Conservation (phyloP, 2,329 filamentous ascomycete genomes). For the Botrytis sinoallii region DNA sequence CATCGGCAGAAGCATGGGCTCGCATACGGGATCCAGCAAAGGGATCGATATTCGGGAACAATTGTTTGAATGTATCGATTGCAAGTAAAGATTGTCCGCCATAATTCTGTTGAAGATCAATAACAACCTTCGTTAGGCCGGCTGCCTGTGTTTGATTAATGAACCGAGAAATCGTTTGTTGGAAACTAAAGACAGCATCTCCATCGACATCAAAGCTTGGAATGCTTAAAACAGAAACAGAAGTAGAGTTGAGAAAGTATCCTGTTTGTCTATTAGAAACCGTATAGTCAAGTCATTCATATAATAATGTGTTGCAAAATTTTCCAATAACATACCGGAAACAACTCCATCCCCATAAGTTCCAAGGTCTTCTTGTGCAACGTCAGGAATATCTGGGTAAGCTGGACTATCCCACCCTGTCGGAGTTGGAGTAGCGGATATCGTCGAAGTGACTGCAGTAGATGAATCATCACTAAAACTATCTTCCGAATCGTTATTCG, state of each 20-base stretch:
- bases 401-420: constrained; percentile 21
- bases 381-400: constrained; percentile 25
- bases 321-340: constrained; percentile 17
- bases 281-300: no score
- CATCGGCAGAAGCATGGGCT: constrained; percentile 27
- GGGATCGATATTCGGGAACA: constrained; percentile 36
- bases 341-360: constrained; percentile 27
- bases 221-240: constrained; percentile 42
- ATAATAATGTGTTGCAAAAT: background rate
- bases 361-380: constrained; percentile 27
- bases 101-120: constrained; percentile 59
- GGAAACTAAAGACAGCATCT: constrained; percentile 36
- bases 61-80: constrained; percentile 47
- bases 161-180: constrained; percentile 39
- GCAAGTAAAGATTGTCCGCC: constrained; percentile 62
- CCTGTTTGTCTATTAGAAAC: constrained; percentile 17
- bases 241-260: constrained; percentile 29
- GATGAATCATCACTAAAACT: constrained; percentile 1
- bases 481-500: constrained; percentile 8
- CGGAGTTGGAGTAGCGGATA: background rate
- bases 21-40: constrained; percentile 29
- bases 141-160: constrained; percentile 44
- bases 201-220: constrained; percentile 39
- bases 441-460: background rate
- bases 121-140: constrained; percentile 56